Percentiles rank a stretch among this genome's conserved stretches.
Evolutionary conservation across 768 basidiomycete species (phyloP).

Genomic region (Termitomyces sp.): DNA sequence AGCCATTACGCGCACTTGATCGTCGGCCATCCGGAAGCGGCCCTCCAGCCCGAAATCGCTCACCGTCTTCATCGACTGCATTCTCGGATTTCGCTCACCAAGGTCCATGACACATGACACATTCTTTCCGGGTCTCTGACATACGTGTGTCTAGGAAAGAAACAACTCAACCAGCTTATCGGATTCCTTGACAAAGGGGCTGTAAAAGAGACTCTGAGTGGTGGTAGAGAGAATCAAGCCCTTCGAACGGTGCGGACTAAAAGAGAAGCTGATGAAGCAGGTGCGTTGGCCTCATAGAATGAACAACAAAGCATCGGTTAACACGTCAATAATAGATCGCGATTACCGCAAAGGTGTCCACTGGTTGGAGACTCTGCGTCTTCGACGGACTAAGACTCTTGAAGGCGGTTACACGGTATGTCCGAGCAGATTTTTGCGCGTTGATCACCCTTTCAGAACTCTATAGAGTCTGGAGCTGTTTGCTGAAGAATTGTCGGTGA

Average conservation of each 20-base stretch:
- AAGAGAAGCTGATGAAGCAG: conserved; percentile 88
- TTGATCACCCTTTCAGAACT: background rate
- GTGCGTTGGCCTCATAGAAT: conserved; percentile 32
- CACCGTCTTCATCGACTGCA: conserved; percentile 75
- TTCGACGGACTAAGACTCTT: conserved; percentile 76
- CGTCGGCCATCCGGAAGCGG: conserved; percentile 63
- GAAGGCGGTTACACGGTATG: conserved; percentile 74
- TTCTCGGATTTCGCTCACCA: conserved; percentile 88
- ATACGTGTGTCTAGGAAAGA: conserved; percentile 57
- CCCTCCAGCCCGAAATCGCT: conserved; percentile 55
- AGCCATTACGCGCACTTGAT: conserved; percentile 70
- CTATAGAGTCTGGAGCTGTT: conserved; percentile 76
- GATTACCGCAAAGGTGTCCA: conserved; percentile 89
- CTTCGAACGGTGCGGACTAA: conserved; percentile 77
- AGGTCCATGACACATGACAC: conserved; percentile 32
- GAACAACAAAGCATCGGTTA: background rate
- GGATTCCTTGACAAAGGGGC: conserved; percentile 78
- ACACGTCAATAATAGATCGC: conserved; percentile 53
- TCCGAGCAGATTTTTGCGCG: conserved; percentile 13
- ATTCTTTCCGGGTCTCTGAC: conserved; percentile 2
- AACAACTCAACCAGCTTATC: conserved; percentile 80
- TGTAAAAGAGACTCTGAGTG: conserved; percentile 51
- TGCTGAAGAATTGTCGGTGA: conserved; percentile 62
- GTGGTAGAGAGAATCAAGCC: conserved; percentile 59
- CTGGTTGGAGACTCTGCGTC: conserved; percentile 86